These are phyloP conservation scores for Eimeria necatrix DNA, from an alignment of 169 alveolate genomes.

Conservation along the genomic window DNA sequence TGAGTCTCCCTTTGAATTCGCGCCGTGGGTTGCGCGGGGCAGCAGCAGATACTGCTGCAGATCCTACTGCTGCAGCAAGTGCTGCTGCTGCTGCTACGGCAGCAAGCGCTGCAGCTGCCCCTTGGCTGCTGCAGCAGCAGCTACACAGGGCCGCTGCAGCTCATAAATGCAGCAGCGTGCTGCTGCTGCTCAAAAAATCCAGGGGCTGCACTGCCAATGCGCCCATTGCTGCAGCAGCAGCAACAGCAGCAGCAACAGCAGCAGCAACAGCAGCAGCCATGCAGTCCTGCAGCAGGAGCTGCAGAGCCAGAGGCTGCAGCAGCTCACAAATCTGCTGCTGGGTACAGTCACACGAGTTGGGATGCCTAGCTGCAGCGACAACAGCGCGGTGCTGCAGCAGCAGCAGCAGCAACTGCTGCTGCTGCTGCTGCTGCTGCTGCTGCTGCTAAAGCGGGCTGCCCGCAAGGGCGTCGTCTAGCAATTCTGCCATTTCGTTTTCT, in stretches of 20 bases:
- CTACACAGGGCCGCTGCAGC: not conserved
- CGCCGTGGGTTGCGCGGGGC: no score
- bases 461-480: slow-evolving; percentile 44
- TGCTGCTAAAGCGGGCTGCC: slow-evolving; percentile 22
- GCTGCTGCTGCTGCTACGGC: not conserved
- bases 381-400: not conserved
- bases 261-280: slow-evolving; percentile 18
- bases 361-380: not conserved
- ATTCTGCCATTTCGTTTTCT: slow-evolving; percentile 32
- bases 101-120: not conserved
- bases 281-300: not conserved
- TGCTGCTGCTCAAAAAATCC: not conserved
- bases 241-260: not conserved
- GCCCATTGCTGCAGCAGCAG: not conserved
- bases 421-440: slow-evolving; percentile 57
- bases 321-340: not conserved
- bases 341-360: not conserved
- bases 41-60: slow-evolving; percentile 33
- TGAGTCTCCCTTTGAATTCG: not conserved
- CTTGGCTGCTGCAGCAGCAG: slow-evolving; percentile 5
- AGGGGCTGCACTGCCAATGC: not conserved
- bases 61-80: not conserved
- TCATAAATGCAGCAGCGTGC: not conserved
- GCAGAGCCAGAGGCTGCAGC: not conserved
- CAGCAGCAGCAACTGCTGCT: not conserved